These are phyloP conservation scores for Chalciporus piperatus DNA, from an alignment of 768 basidiomycete genomes.

Conservation along the genomic window DNA sequence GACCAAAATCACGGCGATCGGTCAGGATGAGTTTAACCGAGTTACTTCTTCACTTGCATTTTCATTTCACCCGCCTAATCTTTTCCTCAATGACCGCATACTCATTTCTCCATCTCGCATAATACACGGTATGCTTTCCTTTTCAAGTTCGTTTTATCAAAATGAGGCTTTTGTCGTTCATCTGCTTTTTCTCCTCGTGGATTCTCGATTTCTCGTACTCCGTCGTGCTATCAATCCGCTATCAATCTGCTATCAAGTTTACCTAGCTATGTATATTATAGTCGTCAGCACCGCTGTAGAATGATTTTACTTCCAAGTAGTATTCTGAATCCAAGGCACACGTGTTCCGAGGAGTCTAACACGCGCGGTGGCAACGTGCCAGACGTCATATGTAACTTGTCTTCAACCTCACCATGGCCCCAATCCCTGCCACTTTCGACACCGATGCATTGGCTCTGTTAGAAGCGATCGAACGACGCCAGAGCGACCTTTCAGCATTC, in stretches of 20 bases:
- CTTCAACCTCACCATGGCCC: conserved; percentile 52
- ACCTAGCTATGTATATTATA: neutral
- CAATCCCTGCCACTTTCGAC: conserved; percentile 53
- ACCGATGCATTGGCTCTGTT: conserved; percentile 51
- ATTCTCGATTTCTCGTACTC: too few species aligned
- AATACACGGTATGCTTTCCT: neutral
- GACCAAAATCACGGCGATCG: too few species aligned
- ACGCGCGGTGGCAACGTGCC: too few species aligned
- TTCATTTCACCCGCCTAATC: neutral
- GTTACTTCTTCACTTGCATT: too few species aligned
- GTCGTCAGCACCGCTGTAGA: neutral
- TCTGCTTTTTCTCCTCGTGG: neutral
- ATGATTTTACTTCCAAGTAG: neutral
- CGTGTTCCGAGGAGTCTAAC: too few species aligned
- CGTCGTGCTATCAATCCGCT: too few species aligned
- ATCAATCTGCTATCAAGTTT: neutral
- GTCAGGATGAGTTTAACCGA: too few species aligned
- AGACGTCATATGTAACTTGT: neutral
- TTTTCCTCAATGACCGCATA: neutral
- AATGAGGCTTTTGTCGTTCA: neutral
- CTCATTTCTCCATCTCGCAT: neutral
- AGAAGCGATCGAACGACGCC: conserved; percentile 49
- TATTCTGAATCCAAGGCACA: too few species aligned
- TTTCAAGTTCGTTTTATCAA: neutral
- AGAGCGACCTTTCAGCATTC: conserved; percentile 61